A percentile compares a stretch with the other conserved stretches of the same genome.
These are phyloP conservation scores for Penicillium sp. DNA, from an alignment of 2,329 filamentous ascomycete genomes.

Conservation along the genomic window DNA sequence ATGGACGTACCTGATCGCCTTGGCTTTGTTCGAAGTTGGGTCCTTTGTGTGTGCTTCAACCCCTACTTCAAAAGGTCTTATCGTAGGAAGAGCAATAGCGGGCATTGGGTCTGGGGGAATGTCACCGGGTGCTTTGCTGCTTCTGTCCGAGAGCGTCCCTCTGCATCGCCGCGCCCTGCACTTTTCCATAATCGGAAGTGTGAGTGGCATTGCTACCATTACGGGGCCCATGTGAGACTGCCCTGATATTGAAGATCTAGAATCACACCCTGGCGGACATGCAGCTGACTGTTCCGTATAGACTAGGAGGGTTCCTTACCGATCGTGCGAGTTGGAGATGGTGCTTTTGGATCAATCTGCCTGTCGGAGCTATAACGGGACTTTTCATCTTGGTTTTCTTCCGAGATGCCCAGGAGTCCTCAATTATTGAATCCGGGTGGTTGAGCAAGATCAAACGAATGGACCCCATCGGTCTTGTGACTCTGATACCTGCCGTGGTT, in stretches of 20 bases:
- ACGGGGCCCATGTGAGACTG: conserved; percentile 34
- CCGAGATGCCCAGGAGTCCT: conserved; percentile 17
- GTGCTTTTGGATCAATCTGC: conserved; percentile 40
- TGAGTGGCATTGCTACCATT: conserved; percentile 40
- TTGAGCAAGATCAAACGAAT: conserved; percentile 27
- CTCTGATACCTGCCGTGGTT: conserved; percentile 42
- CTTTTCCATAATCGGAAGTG: conserved; percentile 38
- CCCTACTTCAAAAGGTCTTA: conserved; percentile 34
- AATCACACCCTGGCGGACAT: too few relatives aligned
- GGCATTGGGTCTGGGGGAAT: conserved; percentile 36
- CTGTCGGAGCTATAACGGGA: conserved; percentile 27
- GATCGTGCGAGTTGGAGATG: conserved; percentile 39
- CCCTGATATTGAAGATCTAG: too few relatives aligned
- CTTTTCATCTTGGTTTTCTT: conserved; percentile 32
- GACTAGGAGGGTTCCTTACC: conserved; percentile 41
- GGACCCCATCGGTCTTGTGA: conserved; percentile 39
- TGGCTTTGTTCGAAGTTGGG: conserved; percentile 40
- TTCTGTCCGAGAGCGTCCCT: conserved; percentile 37
- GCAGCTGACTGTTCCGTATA: conserved; percentile 6
- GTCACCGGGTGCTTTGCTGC: conserved; percentile 36
- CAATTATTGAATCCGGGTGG: conserved; percentile 16
- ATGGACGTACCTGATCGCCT: conserved; percentile 36
- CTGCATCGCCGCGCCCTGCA: conserved; percentile 37
- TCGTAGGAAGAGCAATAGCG: conserved; percentile 39
- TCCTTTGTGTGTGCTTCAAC: conserved; percentile 36